phyloP scores from a whole-genome alignment of 352 stramenopile genomes.

The Pythium angustatum region DNA sequence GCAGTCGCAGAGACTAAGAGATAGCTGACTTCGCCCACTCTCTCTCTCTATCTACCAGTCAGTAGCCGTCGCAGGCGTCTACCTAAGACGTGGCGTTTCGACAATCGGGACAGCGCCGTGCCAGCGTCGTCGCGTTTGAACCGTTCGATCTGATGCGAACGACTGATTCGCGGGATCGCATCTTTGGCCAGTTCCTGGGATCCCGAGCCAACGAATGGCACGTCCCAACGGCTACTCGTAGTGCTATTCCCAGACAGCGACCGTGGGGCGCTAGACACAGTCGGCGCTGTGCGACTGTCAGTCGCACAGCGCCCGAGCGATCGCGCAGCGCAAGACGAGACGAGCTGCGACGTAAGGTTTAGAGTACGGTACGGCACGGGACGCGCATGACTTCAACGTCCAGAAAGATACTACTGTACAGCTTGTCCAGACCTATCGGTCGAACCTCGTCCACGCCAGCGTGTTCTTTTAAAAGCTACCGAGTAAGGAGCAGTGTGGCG shows the following conservation, averaged over 20 bases:
- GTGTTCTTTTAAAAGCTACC: too few species aligned
- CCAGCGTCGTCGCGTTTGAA: too few species aligned
- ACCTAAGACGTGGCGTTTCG: constrained; percentile 1
- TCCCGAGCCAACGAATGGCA: neutral
- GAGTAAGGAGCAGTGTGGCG: too few species aligned
- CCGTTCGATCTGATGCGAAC: too few species aligned
- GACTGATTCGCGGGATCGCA: constrained; percentile 13
- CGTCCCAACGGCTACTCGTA: too few species aligned
- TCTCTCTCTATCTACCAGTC: neutral
- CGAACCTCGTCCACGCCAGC: too few species aligned
- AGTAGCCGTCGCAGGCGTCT: neutral
- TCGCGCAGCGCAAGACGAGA: neutral
- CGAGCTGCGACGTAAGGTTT: neutral
- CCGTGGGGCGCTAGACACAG: too few species aligned
- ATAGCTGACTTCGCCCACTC: neutral
- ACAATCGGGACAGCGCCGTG: neutral
- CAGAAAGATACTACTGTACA: neutral
- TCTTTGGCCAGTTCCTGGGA: constrained; percentile 19
- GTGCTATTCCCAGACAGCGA: constrained; percentile 11
- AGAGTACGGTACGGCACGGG: neutral
- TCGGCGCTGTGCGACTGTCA: too few species aligned
- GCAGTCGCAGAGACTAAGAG: too few species aligned
- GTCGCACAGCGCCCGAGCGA: too few species aligned
- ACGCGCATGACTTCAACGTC: neutral
- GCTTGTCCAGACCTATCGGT: neutral